phyloP scores from a whole-genome alignment of 2,329 filamentous ascomycete genomes.

The Fusarium camptoceras region DNA sequence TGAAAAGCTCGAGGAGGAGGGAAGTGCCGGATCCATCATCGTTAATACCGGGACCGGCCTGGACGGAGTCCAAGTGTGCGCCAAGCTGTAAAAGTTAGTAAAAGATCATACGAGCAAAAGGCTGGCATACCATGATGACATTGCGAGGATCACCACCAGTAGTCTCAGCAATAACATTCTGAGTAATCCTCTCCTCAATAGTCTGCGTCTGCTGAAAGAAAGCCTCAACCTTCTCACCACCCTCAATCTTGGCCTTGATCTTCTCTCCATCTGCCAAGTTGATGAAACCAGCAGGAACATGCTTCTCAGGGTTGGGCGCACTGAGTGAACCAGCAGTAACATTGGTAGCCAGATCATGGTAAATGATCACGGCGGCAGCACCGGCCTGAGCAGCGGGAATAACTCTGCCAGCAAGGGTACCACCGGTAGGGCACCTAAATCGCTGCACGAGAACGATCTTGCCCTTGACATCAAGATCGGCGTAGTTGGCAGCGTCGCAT shows the following conservation, averaged over 20 bases:
- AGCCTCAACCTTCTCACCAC: slow-evolving; percentile 51
- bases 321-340: slow-evolving; percentile 40
- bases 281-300: slow-evolving; percentile 37
- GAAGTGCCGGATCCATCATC: slow-evolving; percentile 37
- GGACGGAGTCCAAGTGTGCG: slow-evolving; percentile 36
- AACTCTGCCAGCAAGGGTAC: slow-evolving; percentile 40
- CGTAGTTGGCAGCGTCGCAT: slow-evolving; percentile 35
- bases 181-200: slow-evolving; percentile 40
- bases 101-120: not conserved
- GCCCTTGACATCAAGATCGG: slow-evolving; percentile 38
- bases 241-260: slow-evolving; percentile 54
- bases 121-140: slow-evolving; percentile 33
- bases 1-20: slow-evolving; percentile 36
- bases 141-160: slow-evolving; percentile 34
- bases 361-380: slow-evolving; percentile 37
- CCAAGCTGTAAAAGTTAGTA: not conserved
- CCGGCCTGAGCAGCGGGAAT: slow-evolving; percentile 37
- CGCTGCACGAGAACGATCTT: slow-evolving; percentile 46
- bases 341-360: slow-evolving; percentile 37
- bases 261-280: slow-evolving; percentile 54
- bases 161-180: slow-evolving; percentile 39
- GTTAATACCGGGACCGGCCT: slow-evolving; percentile 40
- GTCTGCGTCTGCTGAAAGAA: slow-evolving; percentile 39
- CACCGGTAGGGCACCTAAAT: slow-evolving; percentile 41
- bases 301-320: slow-evolving; percentile 35